Conservation (phyloP, 352 stramenopile species). For the Blastocystis sp. region DNA sequence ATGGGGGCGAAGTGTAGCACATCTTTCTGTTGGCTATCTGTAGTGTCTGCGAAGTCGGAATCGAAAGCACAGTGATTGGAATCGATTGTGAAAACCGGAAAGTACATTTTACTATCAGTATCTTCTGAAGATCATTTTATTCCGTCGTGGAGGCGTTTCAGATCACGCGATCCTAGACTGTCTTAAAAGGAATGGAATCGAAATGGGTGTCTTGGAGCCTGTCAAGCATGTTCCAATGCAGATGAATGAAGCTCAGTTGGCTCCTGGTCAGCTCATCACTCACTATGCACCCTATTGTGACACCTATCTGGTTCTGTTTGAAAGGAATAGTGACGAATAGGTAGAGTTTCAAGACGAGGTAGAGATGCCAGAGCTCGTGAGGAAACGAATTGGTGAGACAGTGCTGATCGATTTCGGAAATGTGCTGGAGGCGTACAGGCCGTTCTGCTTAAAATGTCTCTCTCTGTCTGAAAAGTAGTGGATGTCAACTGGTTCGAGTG, state of each 20-base stretch:
- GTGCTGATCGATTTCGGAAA: slow-evolving; percentile 76
- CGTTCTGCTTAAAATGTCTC: slow-evolving; percentile 70
- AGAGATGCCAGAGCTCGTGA: neutral
- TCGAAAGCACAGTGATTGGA: slow-evolving; percentile 86
- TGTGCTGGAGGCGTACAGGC: slow-evolving; percentile 67
- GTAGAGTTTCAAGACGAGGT: neutral
- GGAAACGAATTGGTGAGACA: slow-evolving; percentile 67
- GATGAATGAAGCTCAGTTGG: slow-evolving; percentile 74
- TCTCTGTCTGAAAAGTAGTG: slow-evolving; percentile 69
- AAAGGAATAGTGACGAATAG: neutral
- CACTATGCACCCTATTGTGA: slow-evolving; percentile 92
- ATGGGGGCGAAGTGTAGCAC: slow-evolving; percentile 65
- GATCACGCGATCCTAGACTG: slow-evolving; percentile 70
- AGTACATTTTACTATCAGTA: neutral
- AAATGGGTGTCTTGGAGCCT: neutral
- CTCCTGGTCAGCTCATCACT: slow-evolving; percentile 87
- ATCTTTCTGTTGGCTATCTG: neutral
- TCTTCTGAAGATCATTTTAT: slow-evolving; percentile 70
- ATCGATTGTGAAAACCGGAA: slow-evolving; percentile 74
- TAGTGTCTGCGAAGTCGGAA: slow-evolving; percentile 75
- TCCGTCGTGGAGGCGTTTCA: slow-evolving; percentile 76
- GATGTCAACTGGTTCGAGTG: neutral
- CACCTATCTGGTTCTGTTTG: slow-evolving; percentile 72
- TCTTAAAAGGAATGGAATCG: slow-evolving; percentile 62
- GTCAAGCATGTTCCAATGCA: slow-evolving; percentile 65